Base-by-base conservation (phyloP, 176 grass and related monocot species). In the Bolboschoenus planiculmis region DNA sequence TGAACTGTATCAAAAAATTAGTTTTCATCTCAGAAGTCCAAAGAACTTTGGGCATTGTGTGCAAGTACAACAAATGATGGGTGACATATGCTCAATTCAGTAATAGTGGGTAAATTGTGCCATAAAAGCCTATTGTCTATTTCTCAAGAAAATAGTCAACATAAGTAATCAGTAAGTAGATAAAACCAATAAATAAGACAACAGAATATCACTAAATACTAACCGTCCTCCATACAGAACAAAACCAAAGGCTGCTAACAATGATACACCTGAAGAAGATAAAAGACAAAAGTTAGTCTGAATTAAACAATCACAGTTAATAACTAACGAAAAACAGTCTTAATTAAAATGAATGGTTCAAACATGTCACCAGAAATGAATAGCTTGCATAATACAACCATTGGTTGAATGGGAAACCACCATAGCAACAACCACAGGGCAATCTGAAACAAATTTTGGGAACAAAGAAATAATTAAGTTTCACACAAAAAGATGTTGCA, bases 181-280 rank as follows among this genome's bases (percentile, higher is more conserved):
- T 54, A 10, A 83, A 55, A 85, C 20, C n/a, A 46, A 78, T 18
- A 70, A 23, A 48, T 83, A 83, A 35, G 80, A 53, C 9, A 24
- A 50, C 57, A 5, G 2, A 80, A 31, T 59, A 58, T 67, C 1
- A 64, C 37, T 18, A 65, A 39, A 71, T 68, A 39, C 87, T 71
- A 87, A 91, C 92, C 90, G 92, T 61, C 92, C 90, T 68, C 92
- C 95, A 56, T 95, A 95, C 1, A 93, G 36, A 33, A 95, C 63
- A 93, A 98, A 98, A 81, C 87, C 87, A 47, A 95, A 65, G 59
- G 95, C 95, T 48, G 90, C 80, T 26, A 72, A 88, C 78, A 98
- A 92, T 27, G 95, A 98, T 9, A 98, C 88, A 34, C 79, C 87
- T 89, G 79, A 51, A 24, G 44, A 51, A 70, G 7, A 80, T 4